Base-by-base conservation (phyloP, 352 stramenopile species). In the Phytopythium kandeliae region DNA sequence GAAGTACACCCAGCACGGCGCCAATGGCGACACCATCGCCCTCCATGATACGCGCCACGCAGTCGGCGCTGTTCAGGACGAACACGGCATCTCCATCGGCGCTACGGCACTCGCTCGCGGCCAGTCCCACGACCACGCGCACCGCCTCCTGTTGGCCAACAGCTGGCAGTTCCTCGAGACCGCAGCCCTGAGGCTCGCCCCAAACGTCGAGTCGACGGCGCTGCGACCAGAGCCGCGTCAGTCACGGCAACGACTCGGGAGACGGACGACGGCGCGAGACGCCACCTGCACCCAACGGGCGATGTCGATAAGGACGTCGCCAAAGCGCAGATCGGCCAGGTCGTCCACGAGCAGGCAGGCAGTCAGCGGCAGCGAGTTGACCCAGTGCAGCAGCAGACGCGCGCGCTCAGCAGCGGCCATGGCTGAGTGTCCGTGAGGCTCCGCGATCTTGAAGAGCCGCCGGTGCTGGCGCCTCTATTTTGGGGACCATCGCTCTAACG, bases 321-420 rank as follows among this genome's bases (percentile, higher is more conserved):
- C 76, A 26, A 74, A 78, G 36, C 77, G 74, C 48, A 90, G 52
- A 22, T 84, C 76, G 1, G 46, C 52, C 16, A 88, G 65, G 4
- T 68, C 55, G 10, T 83, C 74, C 5, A 90, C 73, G 21, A 90
- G 53, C 51, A 86, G 56, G 52, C 79, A 88, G 41, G 59, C 65
- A 15, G 74, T 66, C 16, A 85, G 51, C 15, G 77, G 79, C 43
- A 88, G 54, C 26, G 79, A 87, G 60, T 90, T 90, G 46, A 90
- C 48, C 77, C 77, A 90, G 47, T 90, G 79, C 38, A 90, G 51
- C 34, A 86, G 57, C 56, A 80, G 60, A 21, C 77, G 72, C 46
- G 56, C 49, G 3, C 54, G 57, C 25, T 66, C 54, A 7, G 10
- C 34, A 1, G 41, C 33, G 28, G 4, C 44, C 28, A 30, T 26